Base-by-base conservation (phyloP, 495 filamentous ascomycete species). In the Penicillium cosmopolitanum region DNA sequence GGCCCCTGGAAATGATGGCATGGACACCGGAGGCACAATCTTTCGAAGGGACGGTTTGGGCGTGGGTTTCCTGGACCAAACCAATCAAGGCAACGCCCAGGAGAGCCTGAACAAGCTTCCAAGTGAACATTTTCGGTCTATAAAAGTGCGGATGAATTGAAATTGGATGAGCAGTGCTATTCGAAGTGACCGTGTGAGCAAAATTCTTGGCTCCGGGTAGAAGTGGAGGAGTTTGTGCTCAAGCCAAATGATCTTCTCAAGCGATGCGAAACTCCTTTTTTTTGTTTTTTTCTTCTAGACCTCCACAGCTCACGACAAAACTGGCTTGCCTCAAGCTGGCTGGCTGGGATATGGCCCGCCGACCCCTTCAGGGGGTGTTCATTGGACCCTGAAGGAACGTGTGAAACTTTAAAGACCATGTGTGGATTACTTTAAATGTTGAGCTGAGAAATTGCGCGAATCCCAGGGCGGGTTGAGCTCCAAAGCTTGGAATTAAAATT, bases 21-120 rank as follows among this genome's bases (percentile, higher is more conserved):
- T 68, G 66, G 13, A 71, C 60, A 11, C 63, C 52, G 1, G 60
- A 59, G 19, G 68, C 61, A 25, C 63, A 71, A 19, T 61, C 56
- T 10, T 48, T 19, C 0, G 50, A 5, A 1, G 55, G n/a, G 4
- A 65, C 60, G 15, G 13, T 47, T 23, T 65, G 65, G 1, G 65
- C 60, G 23, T 56, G 35, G 15, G 53, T 13, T 19, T 7, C 46
- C 43, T 46, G 62, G 23, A 56, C 34, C 28, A 57, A 15, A 7
- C 18, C 51, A 4, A 18, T 12, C 34, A 40, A 25, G 2, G 33
- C 35, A 19, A 40, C 15, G 15, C 50, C 31, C 21, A 52, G 5
- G 28, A 52, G 31, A 33, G 31, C 35, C 13, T 36, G 5, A 4
- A 38, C 38, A 0, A 52, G 10, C 31, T 36, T 35, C 28, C 50